Evolutionary conservation across 495 filamentous ascomycete genomes (phyloP).

Genomic region (Amorphotheca resinae): DNA sequence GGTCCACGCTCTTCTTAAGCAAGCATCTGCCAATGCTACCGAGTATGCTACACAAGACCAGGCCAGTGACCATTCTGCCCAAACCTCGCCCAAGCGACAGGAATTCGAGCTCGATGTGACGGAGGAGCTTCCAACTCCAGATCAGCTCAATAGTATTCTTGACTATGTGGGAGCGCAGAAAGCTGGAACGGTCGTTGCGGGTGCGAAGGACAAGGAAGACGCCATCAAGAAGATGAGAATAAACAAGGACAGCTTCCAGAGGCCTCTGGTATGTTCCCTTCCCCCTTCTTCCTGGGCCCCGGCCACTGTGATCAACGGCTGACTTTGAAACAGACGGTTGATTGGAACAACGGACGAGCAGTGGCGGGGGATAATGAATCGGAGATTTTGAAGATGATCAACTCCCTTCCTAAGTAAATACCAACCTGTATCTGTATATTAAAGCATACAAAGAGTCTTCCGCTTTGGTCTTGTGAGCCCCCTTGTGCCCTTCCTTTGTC

Average conservation of each 20-base stretch:
- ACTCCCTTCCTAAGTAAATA: slow-evolving; percentile 37
- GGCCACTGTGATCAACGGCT: background rate
- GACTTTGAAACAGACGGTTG: slow-evolving; percentile 48
- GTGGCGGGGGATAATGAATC: slow-evolving; percentile 66
- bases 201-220: slow-evolving; percentile 57
- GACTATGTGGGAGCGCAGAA: slow-evolving; percentile 59
- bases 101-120: slow-evolving; percentile 82
- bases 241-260: slow-evolving; percentile 45
- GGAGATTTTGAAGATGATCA: slow-evolving; percentile 70
- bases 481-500: too few relatives aligned
- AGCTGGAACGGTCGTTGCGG: slow-evolving; percentile 50
- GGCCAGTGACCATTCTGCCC: slow-evolving; percentile 42
- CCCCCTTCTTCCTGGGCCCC: background rate
- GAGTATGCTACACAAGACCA: slow-evolving; percentile 52
- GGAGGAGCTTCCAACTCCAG: slow-evolving; percentile 63
- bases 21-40: slow-evolving; percentile 49
- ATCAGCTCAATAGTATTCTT: slow-evolving; percentile 78
- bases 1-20: slow-evolving; percentile 61
- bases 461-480: too few relatives aligned
- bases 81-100: slow-evolving; percentile 34
- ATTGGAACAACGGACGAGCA: slow-evolving; percentile 85
- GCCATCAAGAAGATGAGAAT: slow-evolving; percentile 62
- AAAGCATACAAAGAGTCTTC: background rate
- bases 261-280: slow-evolving; percentile 51
- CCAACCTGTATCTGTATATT: slow-evolving; percentile 1